Evolutionary conservation across 768 basidiomycete species (phyloP).

Genomic region (Trametes coccinea): DNA sequence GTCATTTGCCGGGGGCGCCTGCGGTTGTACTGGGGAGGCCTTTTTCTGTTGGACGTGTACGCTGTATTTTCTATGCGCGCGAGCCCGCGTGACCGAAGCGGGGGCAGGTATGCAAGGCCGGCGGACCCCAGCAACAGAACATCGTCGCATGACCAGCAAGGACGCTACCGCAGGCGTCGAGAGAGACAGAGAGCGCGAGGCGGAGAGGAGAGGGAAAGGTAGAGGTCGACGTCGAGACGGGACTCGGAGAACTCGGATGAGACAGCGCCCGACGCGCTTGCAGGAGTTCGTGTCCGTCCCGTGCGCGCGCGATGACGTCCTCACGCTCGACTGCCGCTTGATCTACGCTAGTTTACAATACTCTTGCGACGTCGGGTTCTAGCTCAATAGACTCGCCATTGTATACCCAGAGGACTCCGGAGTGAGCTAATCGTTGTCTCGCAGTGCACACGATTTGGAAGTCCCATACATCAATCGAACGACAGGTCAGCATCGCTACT

Average conservation of each 20-base stretch:
- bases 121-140: constrained; percentile 29
- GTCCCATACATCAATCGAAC: no score
- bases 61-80: constrained; percentile 29
- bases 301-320: neutral
- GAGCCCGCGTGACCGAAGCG: constrained; percentile 24
- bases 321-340: neutral
- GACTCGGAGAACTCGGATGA: constrained; percentile 8
- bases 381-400: no score
- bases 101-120: constrained; percentile 18
- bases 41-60: constrained; percentile 26
- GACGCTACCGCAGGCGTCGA: constrained; percentile 23
- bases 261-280: constrained; percentile 14
- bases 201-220: neutral
- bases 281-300: neutral
- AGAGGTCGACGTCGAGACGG: neutral
- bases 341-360: no score
- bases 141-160: constrained; percentile 36
- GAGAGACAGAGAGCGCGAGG: constrained; percentile 5
- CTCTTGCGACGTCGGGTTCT: no score
- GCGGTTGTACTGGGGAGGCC: constrained; percentile 15
- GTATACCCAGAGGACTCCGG: no score
- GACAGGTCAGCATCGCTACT: no score
- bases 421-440: no score
- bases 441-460: neutral
- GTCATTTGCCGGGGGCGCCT: constrained; percentile 32